phyloP scores from a whole-genome alignment of 805 yeast genomes.

The Brettanomyces sp. region DNA sequence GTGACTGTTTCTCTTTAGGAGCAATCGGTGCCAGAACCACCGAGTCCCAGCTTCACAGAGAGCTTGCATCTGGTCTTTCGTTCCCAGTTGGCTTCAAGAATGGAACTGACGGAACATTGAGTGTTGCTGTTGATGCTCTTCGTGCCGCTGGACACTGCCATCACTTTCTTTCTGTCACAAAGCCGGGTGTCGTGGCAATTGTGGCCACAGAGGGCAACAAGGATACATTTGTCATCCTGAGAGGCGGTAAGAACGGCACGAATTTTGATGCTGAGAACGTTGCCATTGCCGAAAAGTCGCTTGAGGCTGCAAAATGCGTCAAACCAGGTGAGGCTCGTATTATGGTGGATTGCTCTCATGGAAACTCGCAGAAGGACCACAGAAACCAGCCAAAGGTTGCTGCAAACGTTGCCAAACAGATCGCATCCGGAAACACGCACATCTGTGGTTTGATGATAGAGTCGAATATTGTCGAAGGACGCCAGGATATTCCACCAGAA shows the following conservation, averaged over 20 bases:
- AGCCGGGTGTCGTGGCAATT: constrained; percentile 93
- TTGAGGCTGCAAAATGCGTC: constrained; percentile 35
- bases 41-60: constrained; percentile 95
- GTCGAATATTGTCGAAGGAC: constrained; percentile 83
- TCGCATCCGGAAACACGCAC: constrained; percentile 59
- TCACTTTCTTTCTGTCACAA: constrained; percentile 90
- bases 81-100: constrained; percentile 98
- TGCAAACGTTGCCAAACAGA: constrained; percentile 65
- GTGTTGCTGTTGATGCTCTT: constrained; percentile 91
- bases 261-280: constrained; percentile 78
- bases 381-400: constrained; percentile 90
- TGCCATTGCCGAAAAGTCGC: constrained; percentile 50
- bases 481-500: constrained; percentile 79
- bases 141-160: constrained; percentile 89
- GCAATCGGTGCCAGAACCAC: constrained; percentile 99
- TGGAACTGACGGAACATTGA: constrained; percentile 94
- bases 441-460: constrained; percentile 97
- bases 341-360: constrained; percentile 97
- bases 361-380: constrained; percentile 86
- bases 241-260: constrained; percentile 94
- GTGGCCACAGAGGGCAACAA: constrained; percentile 92
- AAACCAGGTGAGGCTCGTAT: constrained; percentile 46
- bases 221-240: constrained; percentile 80
- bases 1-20: constrained; percentile 90
- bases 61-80: constrained; percentile 89